Evolutionary conservation across 2,329 filamentous ascomycete species (phyloP).

Genomic region (Tolypocladium nubicola): DNA sequence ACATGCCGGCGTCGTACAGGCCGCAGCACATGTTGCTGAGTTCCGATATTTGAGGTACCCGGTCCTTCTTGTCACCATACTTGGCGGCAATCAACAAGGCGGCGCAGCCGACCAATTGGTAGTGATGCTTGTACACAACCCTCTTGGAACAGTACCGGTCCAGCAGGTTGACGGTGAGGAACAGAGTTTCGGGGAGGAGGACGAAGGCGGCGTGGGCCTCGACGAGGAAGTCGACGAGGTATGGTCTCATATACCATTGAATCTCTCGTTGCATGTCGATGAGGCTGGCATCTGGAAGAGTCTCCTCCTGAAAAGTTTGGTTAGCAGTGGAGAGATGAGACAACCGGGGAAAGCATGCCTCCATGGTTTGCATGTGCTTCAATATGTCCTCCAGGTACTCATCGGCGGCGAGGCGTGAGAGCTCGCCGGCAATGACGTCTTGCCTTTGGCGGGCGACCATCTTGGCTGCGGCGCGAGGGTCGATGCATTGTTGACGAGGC

Average conservation of each 20-base stretch:
- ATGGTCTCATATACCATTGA: conserved; percentile 98
- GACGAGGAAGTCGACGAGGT: conserved; percentile 94
- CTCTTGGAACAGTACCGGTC: conserved; percentile 96
- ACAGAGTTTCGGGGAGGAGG: conserved; percentile 86
- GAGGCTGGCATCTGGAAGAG: conserved; percentile 87
- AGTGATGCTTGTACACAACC: conserved; percentile 98
- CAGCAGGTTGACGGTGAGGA: conserved; percentile 90
- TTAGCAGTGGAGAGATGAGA: conserved; percentile 11
- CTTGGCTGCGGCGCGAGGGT: conserved; percentile 65
- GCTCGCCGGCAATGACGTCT: conserved; percentile 78
- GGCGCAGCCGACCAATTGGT: conserved; percentile 93
- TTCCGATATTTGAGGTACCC: conserved; percentile 94
- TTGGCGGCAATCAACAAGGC: conserved; percentile 94
- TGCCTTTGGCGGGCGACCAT: conserved; percentile 74
- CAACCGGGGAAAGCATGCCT: conserved; percentile 39
- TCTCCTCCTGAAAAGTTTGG: conserved; percentile 49
- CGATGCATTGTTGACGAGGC: conserved; percentile 43
- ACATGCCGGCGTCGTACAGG: conserved; percentile 98
- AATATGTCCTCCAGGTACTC: conserved; percentile 94
- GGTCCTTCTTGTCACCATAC: conserved; percentile 97
- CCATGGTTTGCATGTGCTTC: conserved; percentile 91
- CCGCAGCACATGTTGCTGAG: conserved; percentile 99
- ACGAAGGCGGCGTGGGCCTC: conserved; percentile 95
- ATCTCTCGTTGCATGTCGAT: conserved; percentile 99
- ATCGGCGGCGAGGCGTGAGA: conserved; percentile 74